These are phyloP conservation scores for Hymenochaete sp. DNA, from an alignment of 1,284 basidiomycete genomes.

Conservation along the genomic window DNA sequence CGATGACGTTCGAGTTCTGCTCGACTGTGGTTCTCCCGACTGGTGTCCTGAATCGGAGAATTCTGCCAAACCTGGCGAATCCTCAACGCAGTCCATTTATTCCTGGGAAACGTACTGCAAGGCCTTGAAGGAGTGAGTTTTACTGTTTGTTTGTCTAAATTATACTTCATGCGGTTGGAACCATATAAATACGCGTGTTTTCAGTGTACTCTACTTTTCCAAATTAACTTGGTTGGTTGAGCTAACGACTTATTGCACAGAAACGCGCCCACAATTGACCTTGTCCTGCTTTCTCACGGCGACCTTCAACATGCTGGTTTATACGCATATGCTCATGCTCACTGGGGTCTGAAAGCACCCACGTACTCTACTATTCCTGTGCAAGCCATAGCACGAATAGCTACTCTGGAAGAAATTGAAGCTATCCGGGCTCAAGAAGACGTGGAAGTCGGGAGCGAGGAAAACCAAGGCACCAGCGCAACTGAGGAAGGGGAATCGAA, in stretches of 20 bases:
- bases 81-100: conserved; percentile 28
- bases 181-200: neutral
- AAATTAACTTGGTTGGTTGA: neutral
- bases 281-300: conserved; percentile 90
- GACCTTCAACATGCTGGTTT: conserved; percentile 84
- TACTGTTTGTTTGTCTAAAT: neutral
- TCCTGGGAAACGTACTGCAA: conserved; percentile 57
- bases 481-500: conserved; percentile 24
- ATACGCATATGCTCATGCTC: conserved; percentile 83
- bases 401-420: conserved; percentile 77
- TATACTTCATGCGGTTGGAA: neutral
- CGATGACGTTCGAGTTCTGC: conserved; percentile 87
- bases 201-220: neutral
- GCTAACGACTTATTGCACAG: conserved; percentile 32
- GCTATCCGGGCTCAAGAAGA: conserved; percentile 71
- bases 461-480: no score
- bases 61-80: conserved; percentile 28
- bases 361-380: conserved; percentile 96
- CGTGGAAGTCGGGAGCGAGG: conserved; percentile 34
- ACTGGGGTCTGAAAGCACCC: conserved; percentile 84
- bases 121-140: conserved; percentile 53
- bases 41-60: conserved; percentile 57
- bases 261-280: conserved; percentile 66
- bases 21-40: conserved; percentile 91
- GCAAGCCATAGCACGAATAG: conserved; percentile 92